Evolutionary conservation across 1,284 basidiomycete genomes (phyloP).

Genomic region (Rhodotorula sp.): DNA sequence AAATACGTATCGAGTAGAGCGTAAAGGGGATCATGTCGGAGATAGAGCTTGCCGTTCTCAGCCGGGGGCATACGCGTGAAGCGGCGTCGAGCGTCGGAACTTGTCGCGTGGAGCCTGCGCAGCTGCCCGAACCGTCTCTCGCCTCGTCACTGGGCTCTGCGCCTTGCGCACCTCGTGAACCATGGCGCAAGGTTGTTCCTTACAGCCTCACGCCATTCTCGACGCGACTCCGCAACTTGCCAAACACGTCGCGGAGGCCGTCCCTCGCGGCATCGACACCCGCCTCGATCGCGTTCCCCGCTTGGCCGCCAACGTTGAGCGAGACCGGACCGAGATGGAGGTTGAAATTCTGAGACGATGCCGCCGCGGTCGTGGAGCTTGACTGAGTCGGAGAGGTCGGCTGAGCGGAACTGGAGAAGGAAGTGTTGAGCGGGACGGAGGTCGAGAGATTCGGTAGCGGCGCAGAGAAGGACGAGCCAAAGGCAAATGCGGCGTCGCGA

Average conservation of each 20-base stretch:
- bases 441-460: slow-evolving; percentile 53
- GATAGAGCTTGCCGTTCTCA: no score
- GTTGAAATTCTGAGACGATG: slow-evolving; percentile 63
- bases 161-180: background rate
- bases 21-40: no score
- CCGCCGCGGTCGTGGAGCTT: slow-evolving; percentile 48
- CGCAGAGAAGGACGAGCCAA: slow-evolving; percentile 63
- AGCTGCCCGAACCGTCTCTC: background rate
- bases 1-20: no score
- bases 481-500: slow-evolving; percentile 43
- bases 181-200: background rate
- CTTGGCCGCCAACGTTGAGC: slow-evolving; percentile 77
- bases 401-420: background rate
- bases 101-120: no score
- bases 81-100: no score
- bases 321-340: slow-evolving; percentile 87
- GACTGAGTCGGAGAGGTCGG: background rate
- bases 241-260: slow-evolving; percentile 79
- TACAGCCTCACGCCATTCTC: slow-evolving; percentile 53
- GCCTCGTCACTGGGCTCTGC: background rate
- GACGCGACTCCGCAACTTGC: slow-evolving; percentile 82
- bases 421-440: background rate
- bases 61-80: no score
- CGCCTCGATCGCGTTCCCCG: slow-evolving; percentile 67
- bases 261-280: slow-evolving; percentile 54